phyloP scores from a whole-genome alignment of 495 filamentous ascomycete species.

The Lophiotrema nucula region DNA sequence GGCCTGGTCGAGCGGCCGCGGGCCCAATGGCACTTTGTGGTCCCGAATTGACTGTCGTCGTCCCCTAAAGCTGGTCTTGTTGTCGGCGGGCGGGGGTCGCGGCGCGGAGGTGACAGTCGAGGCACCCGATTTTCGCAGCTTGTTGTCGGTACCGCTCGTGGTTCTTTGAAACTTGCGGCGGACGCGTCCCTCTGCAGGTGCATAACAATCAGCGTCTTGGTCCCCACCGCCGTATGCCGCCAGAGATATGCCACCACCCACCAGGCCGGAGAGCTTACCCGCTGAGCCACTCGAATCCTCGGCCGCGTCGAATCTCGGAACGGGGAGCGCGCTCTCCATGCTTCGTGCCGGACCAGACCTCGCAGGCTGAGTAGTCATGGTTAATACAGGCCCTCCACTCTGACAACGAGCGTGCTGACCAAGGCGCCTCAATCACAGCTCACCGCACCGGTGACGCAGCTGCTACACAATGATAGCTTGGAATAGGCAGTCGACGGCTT shows the following conservation, averaged over 20 bases:
- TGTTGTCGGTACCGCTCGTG: slow-evolving; percentile 28
- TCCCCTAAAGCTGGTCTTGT: slow-evolving; percentile 29
- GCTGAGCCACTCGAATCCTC: slow-evolving; percentile 37
- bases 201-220: slow-evolving; percentile 9
- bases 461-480: background rate
- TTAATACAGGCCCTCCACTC: slow-evolving; percentile 7
- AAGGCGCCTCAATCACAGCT: slow-evolving; percentile 1
- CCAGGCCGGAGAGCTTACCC: slow-evolving; percentile 23
- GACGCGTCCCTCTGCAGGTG: slow-evolving; percentile 36
- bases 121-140: slow-evolving; percentile 26
- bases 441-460: no score
- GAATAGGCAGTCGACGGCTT: background rate
- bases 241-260: background rate
- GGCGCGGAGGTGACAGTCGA: slow-evolving; percentile 11
- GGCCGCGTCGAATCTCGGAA: slow-evolving; percentile 18
- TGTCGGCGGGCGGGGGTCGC: slow-evolving; percentile 19
- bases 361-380: slow-evolving; percentile 28
- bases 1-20: slow-evolving; percentile 36
- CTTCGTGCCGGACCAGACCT: slow-evolving; percentile 18
- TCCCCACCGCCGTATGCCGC: background rate
- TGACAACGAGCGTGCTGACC: slow-evolving; percentile 15
- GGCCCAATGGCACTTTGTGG: slow-evolving; percentile 37
- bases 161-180: slow-evolving; percentile 40
- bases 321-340: slow-evolving; percentile 34
- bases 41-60: slow-evolving; percentile 33